Conservation (phyloP, 148 eudicot species). For the Fallopia convolvulus region DNA sequence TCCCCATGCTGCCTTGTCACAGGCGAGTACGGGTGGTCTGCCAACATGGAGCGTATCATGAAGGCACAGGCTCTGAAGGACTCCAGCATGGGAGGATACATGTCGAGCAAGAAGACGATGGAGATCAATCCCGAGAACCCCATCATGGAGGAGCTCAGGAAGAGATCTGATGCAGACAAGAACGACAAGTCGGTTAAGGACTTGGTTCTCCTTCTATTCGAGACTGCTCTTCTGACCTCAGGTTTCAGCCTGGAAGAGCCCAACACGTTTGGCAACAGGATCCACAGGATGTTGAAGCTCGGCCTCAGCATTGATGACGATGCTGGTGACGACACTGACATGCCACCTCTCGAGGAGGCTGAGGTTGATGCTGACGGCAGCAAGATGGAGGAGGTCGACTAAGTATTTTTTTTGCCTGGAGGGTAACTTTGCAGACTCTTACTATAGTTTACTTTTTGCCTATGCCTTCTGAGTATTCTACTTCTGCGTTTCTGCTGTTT, state of each 20-base stretch:
- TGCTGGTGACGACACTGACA: conserved; percentile 49
- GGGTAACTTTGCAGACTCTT: neutral
- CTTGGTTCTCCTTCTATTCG: conserved; percentile 57
- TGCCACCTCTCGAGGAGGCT: conserved; percentile 50
- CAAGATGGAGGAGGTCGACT: conserved; percentile 78
- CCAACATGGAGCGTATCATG: conserved; percentile 88
- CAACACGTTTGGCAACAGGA: conserved; percentile 75
- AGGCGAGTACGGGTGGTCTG: conserved; percentile 82
- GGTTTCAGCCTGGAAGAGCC: conserved; percentile 85
- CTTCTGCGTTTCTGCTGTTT: neutral
- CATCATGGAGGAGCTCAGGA: conserved; percentile 85
- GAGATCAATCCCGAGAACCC: conserved; percentile 84
- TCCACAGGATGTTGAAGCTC: conserved; percentile 84
- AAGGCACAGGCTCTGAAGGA: conserved; percentile 76
- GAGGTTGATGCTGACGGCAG: conserved; percentile 51
- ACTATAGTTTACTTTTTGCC: neutral
- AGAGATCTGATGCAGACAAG: conserved; percentile 83
- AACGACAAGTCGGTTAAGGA: conserved; percentile 86
- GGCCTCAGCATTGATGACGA: conserved; percentile 84
- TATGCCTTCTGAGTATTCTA: neutral
- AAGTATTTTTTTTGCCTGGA: conserved; percentile 11
- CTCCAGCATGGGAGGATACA: conserved; percentile 83
- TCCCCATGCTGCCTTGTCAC: conserved; percentile 86
- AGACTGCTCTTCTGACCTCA: conserved; percentile 68
- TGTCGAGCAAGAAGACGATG: conserved; percentile 89